A percentile compares a stretch with the other conserved stretches of the same genome.
These are phyloP conservation scores for Paecilomyces dactylethromorphus DNA, from an alignment of 2,329 filamentous ascomycete species.

Conservation along the genomic window DNA sequence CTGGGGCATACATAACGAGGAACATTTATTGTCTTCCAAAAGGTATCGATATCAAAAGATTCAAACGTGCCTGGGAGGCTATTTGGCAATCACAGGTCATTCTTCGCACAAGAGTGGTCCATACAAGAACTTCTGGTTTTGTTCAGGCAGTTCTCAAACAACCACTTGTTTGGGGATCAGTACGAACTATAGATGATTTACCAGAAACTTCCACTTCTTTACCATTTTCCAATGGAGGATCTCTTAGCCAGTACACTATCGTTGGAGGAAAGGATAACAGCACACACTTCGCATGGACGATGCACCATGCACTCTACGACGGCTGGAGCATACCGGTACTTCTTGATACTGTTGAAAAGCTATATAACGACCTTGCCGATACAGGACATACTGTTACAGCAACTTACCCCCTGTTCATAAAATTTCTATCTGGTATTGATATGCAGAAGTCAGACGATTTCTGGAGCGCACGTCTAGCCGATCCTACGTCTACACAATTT, in stretches of 20 bases:
- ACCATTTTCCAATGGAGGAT: slow-evolving; percentile 6
- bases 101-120: slow-evolving; percentile 34
- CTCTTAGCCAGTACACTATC: slow-evolving; percentile 7
- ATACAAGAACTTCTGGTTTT: slow-evolving; percentile 15
- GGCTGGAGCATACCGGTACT: slow-evolving; percentile 22
- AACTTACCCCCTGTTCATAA: slow-evolving; percentile 6
- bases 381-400: neutral
- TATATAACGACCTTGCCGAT: slow-evolving; percentile 4
- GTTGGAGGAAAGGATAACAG: neutral
- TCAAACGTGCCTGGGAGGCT: slow-evolving; percentile 33
- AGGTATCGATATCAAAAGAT: slow-evolving; percentile 23
- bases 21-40: slow-evolving; percentile 24
- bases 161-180: slow-evolving; percentile 12
- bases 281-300: slow-evolving; percentile 30
- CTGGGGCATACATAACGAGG: slow-evolving; percentile 35
- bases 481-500: slow-evolving; percentile 5
- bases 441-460: slow-evolving; percentile 15
- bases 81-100: slow-evolving; percentile 28
- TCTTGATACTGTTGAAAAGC: slow-evolving; percentile 7
- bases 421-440: slow-evolving; percentile 8
- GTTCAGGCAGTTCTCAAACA: slow-evolving; percentile 22
- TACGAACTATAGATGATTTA: slow-evolving; percentile 5
- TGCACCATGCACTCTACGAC: slow-evolving; percentile 40
- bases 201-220: slow-evolving; percentile 3
- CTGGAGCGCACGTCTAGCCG: slow-evolving; percentile 10